Percentiles rank a stretch among this genome's conserved stretches.
These are phyloP conservation scores for Suhomyces guaymorum DNA, from an alignment of 1,139 yeast species.

Conservation along the genomic window DNA sequence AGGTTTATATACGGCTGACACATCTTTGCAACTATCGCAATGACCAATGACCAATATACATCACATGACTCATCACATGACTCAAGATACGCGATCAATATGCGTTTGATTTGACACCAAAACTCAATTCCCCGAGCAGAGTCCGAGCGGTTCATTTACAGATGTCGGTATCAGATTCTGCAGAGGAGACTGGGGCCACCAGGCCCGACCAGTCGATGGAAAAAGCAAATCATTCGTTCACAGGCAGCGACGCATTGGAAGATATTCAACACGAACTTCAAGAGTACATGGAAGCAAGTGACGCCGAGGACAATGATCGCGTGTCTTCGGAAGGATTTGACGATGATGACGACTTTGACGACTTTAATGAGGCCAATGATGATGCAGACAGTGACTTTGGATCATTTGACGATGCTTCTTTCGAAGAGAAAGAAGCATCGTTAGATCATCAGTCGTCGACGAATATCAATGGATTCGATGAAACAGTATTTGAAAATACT, in stretches of 20 bases:
- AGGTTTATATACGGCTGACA: background rate
- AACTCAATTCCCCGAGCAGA: background rate
- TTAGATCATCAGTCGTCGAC: too few relatives aligned
- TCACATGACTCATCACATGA: background rate
- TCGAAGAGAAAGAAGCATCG: too few relatives aligned
- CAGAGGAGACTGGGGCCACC: too few relatives aligned
- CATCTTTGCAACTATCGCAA: background rate
- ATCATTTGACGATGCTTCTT: constrained; percentile 44
- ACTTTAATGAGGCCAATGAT: constrained; percentile 27
- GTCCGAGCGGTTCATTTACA: background rate
- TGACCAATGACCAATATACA: background rate
- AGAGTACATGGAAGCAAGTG: constrained; percentile 4
- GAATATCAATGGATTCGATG: constrained; percentile 4
- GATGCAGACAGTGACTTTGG: constrained; percentile 26
- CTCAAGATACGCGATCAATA: background rate
- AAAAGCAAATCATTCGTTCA: too few relatives aligned
- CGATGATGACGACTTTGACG: constrained; percentile 32
- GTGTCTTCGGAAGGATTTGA: too few relatives aligned
- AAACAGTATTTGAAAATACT: constrained; percentile 16
- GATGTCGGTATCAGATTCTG: too few relatives aligned
- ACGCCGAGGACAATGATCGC: too few relatives aligned
- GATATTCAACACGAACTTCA: constrained; percentile 10
- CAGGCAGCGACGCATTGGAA: constrained; percentile 5
- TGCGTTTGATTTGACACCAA: background rate
- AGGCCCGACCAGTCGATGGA: background rate